Evolutionary conservation across 768 basidiomycete genomes (phyloP), one percentile per base, ranked within the genome.

Genomic region (Amanita phalloides): DNA sequence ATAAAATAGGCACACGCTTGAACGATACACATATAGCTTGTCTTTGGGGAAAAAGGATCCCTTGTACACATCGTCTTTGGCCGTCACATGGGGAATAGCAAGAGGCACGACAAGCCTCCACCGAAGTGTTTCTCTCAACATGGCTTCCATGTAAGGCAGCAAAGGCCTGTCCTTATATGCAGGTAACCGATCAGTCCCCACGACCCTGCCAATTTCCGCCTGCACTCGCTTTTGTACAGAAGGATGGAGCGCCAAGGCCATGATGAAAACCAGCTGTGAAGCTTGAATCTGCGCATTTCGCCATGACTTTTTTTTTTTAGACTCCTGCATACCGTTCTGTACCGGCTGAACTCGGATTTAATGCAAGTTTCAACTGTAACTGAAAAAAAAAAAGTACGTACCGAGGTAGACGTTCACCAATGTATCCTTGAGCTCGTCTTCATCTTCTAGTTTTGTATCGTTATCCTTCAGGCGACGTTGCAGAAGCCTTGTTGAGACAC

Each of bases 41-140:
- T 72, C 73, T 73, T 76, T 46, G 1, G 38, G 38, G n/a, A 39
- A 39, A 5, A 20, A 39, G 20, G 17, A 39, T 39, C 38, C 38
- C 44, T 44, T 32, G 32, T 32, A 32, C 32, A 32, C 32, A 11
- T 32, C 32, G 10, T 32, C 32, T 4, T 32, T 32, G 32, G 32
- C 32, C 10, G 54, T 21, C 6, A 38, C 26, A 45, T 51, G 54
- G 2, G 49, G 48, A 14, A 53, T 36, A 11, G 30, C 51, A 5
- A 57, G 30, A 25, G 56, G 56, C 6, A 39, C 41, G 17, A 47
- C 41, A 3, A 56, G 56, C 7, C 37, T 21, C 54, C 54, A 55
- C 42, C 54, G 28, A 5, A 53, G 42, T 4, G 30, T 28, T 42
- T 48, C 44, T n/a, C 36, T 38, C 6, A 28, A 23, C 26, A 54